Conservation (phyloP, 1,284 basidiomycete genomes). For the Lignosus rhinocerotis region DNA sequence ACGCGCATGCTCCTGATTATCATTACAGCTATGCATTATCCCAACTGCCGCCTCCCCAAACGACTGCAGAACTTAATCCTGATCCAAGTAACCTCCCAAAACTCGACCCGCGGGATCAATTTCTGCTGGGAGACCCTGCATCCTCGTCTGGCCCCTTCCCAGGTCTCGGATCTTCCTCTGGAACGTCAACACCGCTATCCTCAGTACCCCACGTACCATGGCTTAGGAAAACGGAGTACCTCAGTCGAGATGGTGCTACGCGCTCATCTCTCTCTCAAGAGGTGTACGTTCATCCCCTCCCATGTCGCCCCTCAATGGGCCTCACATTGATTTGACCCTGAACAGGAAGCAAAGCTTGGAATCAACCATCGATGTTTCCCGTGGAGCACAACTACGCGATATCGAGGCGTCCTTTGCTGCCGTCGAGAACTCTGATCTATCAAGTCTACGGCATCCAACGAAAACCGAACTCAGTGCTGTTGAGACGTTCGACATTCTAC, state of each 20-base stretch:
- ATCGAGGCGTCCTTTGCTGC: slow-evolving; percentile 83
- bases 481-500: slow-evolving; percentile 84
- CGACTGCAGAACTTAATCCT: slow-evolving; percentile 61
- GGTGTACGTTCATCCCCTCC: slow-evolving; percentile 42
- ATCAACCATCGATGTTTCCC: slow-evolving; percentile 70
- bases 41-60: not conserved
- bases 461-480: slow-evolving; percentile 78
- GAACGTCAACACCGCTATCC: slow-evolving; percentile 39
- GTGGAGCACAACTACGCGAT: slow-evolving; percentile 74
- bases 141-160: slow-evolving; percentile 40
- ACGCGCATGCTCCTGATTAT: not conserved
- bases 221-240: slow-evolving; percentile 88
- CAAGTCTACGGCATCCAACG: slow-evolving; percentile 72
- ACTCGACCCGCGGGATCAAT: slow-evolving; percentile 74
- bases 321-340: not conserved
- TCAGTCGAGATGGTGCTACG: slow-evolving; percentile 65
- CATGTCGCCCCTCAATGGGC: not conserved
- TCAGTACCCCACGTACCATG: slow-evolving; percentile 69
- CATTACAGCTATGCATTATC: not conserved
- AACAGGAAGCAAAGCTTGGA: slow-evolving; percentile 51
- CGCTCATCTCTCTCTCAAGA: slow-evolving; percentile 51
- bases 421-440: slow-evolving; percentile 59
- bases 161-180: slow-evolving; percentile 31
- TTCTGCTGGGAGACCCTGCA: slow-evolving; percentile 62
- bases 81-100: slow-evolving; percentile 57